Evolutionary conservation across 306 rosid species (phyloP).

Genomic region (Ziziphus jujuba): DNA sequence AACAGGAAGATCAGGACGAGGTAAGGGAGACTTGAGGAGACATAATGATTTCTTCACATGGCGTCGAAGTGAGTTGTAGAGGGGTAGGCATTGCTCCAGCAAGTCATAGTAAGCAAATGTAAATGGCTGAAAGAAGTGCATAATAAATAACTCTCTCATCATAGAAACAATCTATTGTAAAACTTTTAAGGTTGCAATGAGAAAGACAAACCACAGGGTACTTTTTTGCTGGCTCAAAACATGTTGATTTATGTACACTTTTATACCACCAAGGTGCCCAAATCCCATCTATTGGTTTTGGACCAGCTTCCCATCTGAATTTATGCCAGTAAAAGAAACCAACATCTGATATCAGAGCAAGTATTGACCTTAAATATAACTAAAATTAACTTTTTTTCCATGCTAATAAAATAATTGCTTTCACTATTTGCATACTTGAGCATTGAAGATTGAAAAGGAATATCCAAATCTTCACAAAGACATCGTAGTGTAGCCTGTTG

Average conservation of each 20-base stretch:
- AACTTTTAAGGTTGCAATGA: too few relatives aligned
- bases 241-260: constrained; percentile 58
- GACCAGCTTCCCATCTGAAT: constrained; percentile 83
- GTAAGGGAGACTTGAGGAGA: constrained; percentile 54
- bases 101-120: constrained; percentile 57
- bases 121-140: constrained; percentile 51
- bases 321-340: not conserved
- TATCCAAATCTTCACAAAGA: constrained; percentile 72
- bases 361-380: too few relatives aligned
- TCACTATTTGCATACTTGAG: constrained; percentile 47
- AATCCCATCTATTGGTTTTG: constrained; percentile 68
- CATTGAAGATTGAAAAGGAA: constrained; percentile 73
- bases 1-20: constrained; percentile 73
- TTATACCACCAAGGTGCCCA: constrained; percentile 94
- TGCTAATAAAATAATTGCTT: not conserved
- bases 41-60: constrained; percentile 50
- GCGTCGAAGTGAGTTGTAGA: constrained; percentile 66
- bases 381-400: too few relatives aligned
- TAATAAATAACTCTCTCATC: constrained; percentile 14
- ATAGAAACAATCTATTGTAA: too few relatives aligned
- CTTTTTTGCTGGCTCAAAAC: constrained; percentile 47
- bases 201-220: constrained; percentile 55
- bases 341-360: too few relatives aligned
- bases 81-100: constrained; percentile 75
- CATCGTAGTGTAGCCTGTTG: constrained; percentile 60